A percentile compares a stretch with the other conserved stretches of the same genome.
phyloP scores from a whole-genome alignment of 345 rosid species.

The Eucalyptus dawsonii region DNA sequence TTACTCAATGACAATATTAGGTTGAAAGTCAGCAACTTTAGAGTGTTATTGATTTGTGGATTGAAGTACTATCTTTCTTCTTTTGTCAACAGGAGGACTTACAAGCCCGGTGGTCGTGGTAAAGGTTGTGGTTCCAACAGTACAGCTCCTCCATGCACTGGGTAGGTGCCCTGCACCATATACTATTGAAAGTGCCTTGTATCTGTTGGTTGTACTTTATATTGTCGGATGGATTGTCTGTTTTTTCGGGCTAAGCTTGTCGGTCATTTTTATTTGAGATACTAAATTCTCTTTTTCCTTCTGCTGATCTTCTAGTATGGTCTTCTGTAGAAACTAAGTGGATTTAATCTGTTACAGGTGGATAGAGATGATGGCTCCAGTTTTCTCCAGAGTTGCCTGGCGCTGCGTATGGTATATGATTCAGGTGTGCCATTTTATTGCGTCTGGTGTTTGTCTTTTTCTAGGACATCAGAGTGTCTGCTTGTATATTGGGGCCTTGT shows the following conservation, averaged over 20 bases:
- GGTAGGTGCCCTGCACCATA: constrained; percentile 18
- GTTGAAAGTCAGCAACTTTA: neutral
- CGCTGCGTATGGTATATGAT: constrained; percentile 72
- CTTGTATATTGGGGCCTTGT: neutral
- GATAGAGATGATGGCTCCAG: constrained; percentile 82
- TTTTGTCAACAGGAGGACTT: constrained; percentile 42
- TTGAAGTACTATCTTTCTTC: neutral
- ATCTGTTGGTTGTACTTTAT: neutral
- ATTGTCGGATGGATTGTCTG: neutral
- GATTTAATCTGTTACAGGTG: constrained; percentile 23
- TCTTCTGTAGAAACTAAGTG: neutral
- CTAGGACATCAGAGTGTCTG: neutral
- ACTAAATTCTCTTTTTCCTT: neutral
- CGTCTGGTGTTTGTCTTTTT: neutral
- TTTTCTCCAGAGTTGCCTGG: constrained; percentile 65
- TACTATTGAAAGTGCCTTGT: neutral
- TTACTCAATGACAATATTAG: neutral
- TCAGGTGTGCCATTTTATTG: constrained; percentile 20
- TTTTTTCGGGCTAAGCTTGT: neutral
- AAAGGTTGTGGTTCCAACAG: constrained; percentile 31
- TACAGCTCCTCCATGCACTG: constrained; percentile 58
- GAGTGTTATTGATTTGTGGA: neutral
- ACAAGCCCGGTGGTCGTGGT: constrained; percentile 18
- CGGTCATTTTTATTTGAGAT: neutral
- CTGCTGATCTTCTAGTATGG: neutral